These are phyloP conservation scores for Helianthus annuus DNA, from an alignment of 129 eudicot species.

Conservation along the genomic window HanXRQr2.0-SUNRISE NC_035435.2:169170520-169171019, in stretches of 20 bases:
- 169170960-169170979: not conserved
- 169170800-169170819: slow-evolving; percentile 60
- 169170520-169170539: too few relatives aligned
- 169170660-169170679: not conserved
- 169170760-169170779: slow-evolving; percentile 5
- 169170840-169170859: slow-evolving; percentile 84
- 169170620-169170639: not conserved
- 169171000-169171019: not conserved
- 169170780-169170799: slow-evolving; percentile 12
- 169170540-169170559: too few relatives aligned
- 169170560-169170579: too few relatives aligned
- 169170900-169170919: slow-evolving; percentile 79
- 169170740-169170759: slow-evolving; percentile 8
- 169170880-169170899: slow-evolving; percentile 76
- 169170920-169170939: slow-evolving; percentile 84
- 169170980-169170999: not conserved
- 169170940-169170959: slow-evolving; percentile 33
- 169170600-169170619: too few relatives aligned
- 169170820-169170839: slow-evolving; percentile 64
- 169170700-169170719: slow-evolving; percentile 17
- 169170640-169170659: slow-evolving; percentile 7
- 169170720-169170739: slow-evolving; percentile 4
- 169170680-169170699: slow-evolving; percentile 6
- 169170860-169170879: slow-evolving; percentile 61
- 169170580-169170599: too few relatives aligned